phyloP scores from a whole-genome alignment of 1,139 yeast genomes.

The Taiozyma sp. region DNA sequence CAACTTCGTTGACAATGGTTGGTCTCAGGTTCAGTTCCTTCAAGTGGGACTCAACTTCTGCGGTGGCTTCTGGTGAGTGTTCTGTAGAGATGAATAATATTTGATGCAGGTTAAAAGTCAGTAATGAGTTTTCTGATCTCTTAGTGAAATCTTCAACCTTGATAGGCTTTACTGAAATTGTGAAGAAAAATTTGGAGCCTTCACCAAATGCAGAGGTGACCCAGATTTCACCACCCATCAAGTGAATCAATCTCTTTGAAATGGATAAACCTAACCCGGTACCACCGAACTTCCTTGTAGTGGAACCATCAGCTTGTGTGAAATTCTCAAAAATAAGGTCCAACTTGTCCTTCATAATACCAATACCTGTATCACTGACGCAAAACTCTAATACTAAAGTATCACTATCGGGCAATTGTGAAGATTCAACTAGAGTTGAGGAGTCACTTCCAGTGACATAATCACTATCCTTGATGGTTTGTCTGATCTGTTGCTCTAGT shows the following conservation, averaged over 20 bases:
- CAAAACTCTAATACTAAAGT: constrained; percentile 73
- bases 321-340: constrained; percentile 84
- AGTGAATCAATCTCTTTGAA: constrained; percentile 27
- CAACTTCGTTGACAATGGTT: constrained; percentile 35
- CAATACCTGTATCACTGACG: constrained; percentile 86
- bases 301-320: constrained; percentile 78
- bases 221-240: constrained; percentile 90
- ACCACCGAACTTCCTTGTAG: constrained; percentile 53
- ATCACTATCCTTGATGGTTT: constrained; percentile 11
- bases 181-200: constrained; percentile 78
- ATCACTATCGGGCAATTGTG: constrained; percentile 27
- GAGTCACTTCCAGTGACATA: constrained; percentile 21
- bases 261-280: constrained; percentile 58
- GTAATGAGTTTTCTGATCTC: constrained; percentile 56
- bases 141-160: constrained; percentile 50
- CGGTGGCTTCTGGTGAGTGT: constrained; percentile 46
- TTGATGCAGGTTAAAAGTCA: constrained; percentile 67
- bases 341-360: constrained; percentile 76
- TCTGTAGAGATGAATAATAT: constrained; percentile 65
- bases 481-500: constrained; percentile 17
- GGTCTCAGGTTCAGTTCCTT: constrained; percentile 32
- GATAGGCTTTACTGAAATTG: constrained; percentile 74
- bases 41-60: constrained; percentile 31
- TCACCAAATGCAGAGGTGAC: constrained; percentile 76
- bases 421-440: constrained; percentile 17